These are phyloP conservation scores for Yarrowia galli DNA, from an alignment of 1,139 yeast species.

Conservation along the genomic window DNA sequence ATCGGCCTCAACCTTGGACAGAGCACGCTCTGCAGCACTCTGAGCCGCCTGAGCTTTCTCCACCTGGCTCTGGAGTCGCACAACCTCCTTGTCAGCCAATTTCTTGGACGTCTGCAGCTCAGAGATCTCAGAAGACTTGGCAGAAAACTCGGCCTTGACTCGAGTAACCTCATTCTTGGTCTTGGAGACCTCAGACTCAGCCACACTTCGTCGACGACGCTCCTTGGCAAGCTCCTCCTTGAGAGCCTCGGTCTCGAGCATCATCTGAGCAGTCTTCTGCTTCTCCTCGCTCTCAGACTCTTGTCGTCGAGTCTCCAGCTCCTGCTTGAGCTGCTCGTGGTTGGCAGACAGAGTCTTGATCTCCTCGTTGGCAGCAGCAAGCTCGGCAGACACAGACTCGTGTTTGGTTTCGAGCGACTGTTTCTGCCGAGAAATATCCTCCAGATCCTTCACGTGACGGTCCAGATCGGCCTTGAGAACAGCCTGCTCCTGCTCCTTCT, in stretches of 20 bases:
- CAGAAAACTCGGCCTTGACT: not conserved
- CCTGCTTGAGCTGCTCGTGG: constrained; percentile 47
- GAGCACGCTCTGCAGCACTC: constrained; percentile 43
- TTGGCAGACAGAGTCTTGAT: constrained; percentile 46
- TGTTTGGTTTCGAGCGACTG: constrained; percentile 43
- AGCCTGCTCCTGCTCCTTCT: constrained; percentile 53
- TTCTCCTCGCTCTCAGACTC: constrained; percentile 47
- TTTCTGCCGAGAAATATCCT: constrained; percentile 43
- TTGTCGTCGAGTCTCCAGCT: constrained; percentile 43
- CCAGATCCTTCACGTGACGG: constrained; percentile 45
- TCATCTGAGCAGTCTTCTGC: constrained; percentile 45
- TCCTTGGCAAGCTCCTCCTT: constrained; percentile 45
- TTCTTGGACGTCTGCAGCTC: constrained; percentile 1
- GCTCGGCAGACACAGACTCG: constrained; percentile 41
- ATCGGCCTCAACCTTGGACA: constrained; percentile 42
- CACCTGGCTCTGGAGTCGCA: constrained; percentile 53
- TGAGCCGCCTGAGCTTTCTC: constrained; percentile 48
- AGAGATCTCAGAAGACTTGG: not conserved
- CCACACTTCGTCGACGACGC: constrained; percentile 46
- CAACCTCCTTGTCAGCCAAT: constrained; percentile 40
- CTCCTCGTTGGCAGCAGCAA: constrained; percentile 44
- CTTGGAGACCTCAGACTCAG: constrained; percentile 30
- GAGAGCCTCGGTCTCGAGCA: constrained; percentile 44
- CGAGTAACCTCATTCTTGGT: not conserved
- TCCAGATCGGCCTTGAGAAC: constrained; percentile 46